These are phyloP conservation scores for Colletotrichum noveboracense DNA, from an alignment of 2,329 filamentous ascomycete species.

Conservation along the genomic window DNA sequence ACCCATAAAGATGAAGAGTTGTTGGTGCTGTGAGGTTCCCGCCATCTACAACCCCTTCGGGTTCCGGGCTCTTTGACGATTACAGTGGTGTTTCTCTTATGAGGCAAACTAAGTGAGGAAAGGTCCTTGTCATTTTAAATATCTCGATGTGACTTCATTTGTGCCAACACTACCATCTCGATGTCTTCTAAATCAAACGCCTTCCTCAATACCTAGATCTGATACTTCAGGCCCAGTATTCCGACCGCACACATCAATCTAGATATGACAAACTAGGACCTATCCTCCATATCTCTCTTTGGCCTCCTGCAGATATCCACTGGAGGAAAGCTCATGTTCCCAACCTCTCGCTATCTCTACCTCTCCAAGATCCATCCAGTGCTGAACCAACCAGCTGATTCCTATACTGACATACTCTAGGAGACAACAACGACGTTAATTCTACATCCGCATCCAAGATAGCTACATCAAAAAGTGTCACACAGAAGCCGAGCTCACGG, in stretches of 20 bases:
- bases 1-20: neutral
- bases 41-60: neutral
- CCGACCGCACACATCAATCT: neutral
- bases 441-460: neutral
- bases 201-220: neutral
- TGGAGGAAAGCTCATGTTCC: neutral
- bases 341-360: neutral
- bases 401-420: neutral
- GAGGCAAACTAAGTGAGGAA: neutral
- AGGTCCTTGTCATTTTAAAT: accelerated
- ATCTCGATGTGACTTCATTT: neutral
- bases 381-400: neutral
- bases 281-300: neutral
- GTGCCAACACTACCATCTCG: accelerated
- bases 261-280: neutral
- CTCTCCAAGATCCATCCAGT: neutral
- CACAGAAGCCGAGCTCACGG: neutral
- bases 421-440: neutral
- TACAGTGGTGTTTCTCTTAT: accelerated
- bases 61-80: neutral
- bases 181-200: neutral
- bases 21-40: neutral
- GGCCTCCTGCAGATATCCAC: neutral
- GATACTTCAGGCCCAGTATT: neutral
- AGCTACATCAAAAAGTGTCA: neutral